Base-by-base conservation (phyloP, 164 flowering plant species). In the Nymphaea thermarum region DNA sequence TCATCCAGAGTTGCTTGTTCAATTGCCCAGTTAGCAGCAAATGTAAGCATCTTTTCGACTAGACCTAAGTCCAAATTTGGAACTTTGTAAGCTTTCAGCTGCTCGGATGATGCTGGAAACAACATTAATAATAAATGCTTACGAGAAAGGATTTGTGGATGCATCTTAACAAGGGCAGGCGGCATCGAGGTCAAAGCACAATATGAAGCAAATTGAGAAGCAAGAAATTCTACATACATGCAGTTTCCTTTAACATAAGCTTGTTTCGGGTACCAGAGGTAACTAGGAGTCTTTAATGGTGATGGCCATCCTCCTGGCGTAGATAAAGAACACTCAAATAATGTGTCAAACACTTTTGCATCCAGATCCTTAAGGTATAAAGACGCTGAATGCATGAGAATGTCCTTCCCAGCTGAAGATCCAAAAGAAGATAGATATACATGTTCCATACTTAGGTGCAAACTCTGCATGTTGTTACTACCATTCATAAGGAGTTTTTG, bases 281-380 rank as follows among this genome's bases (percentile, higher is more conserved):
- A 82, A 70, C 87, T 79, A 25, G 78, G 77, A 65, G 88, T 66
- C 60, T 72, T 79, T 72, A 87, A 51, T 3, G 93, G 95, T 42
- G 65, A 55, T 42, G 96, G 97, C 96, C 96, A 90, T 62, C 97
- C 97, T 64, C 99, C 99, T 7, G 99, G 97, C 68, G 85, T 73
- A 75, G 78, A 82, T 67, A 86, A 66, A 65, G 82, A 77, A 67
- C 61, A 43, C 18, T 74, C 82, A 43, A 67, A 42, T 45, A 70
- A 63, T 10, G 70, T 63, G 68, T 69, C 73, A 64, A 68, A 43
- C 16, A 70, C 70, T 42, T 65, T 75, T 42, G 75, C 7, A n/a
- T 72, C 68, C 2, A 36, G 65, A 10, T 45, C 69, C 4, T 89
- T 79, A 44, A 89, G 74, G 68, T 68, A 85, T 44, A 78, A 66